Conservation (phyloP, 2,329 filamentous ascomycete genomes). For the Calycina marina region DNA sequence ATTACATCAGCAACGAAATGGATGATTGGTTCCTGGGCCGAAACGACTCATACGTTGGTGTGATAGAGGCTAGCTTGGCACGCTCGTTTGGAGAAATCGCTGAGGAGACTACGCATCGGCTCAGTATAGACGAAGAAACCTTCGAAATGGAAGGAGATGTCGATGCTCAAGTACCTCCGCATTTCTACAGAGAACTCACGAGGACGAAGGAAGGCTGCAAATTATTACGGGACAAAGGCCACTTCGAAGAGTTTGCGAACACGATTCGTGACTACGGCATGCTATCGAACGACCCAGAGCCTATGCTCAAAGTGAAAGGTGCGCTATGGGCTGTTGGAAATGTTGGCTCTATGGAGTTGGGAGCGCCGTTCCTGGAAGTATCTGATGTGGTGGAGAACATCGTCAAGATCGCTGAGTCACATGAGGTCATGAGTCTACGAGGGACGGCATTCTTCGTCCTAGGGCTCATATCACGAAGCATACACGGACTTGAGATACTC, state of each 20-base stretch:
- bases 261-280: conserved; percentile 81
- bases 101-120: conserved; percentile 25
- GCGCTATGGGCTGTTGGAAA: conserved; percentile 97
- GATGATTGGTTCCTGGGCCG: conserved; percentile 97
- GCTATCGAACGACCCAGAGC: conserved; percentile 71
- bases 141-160: conserved; percentile 30
- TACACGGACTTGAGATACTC: conserved; percentile 84
- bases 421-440: conserved; percentile 80
- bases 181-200: conserved; percentile 93
- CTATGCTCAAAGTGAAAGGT: conserved; percentile 86
- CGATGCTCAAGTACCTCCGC: conserved; percentile 57
- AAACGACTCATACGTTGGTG: conserved; percentile 87
- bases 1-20: conserved; percentile 99
- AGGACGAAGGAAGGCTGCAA: conserved; percentile 86
- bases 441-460: conserved; percentile 96
- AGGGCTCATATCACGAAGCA: conserved; percentile 78
- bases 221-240: conserved; percentile 79
- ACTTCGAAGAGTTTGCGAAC: conserved; percentile 83
- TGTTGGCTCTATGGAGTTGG: conserved; percentile 94
- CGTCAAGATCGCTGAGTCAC: conserved; percentile 73
- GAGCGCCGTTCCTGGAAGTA: conserved; percentile 83
- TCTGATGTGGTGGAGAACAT: conserved; percentile 80
- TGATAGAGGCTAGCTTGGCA: conserved; percentile 91
- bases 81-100: conserved; percentile 49
- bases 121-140: conserved; percentile 26